Evolutionary conservation across 2,329 filamentous ascomycete genomes (phyloP), one percentile per base, ranked within the genome.

Genomic region (Aspergillus fumigatiaffinis): DNA sequence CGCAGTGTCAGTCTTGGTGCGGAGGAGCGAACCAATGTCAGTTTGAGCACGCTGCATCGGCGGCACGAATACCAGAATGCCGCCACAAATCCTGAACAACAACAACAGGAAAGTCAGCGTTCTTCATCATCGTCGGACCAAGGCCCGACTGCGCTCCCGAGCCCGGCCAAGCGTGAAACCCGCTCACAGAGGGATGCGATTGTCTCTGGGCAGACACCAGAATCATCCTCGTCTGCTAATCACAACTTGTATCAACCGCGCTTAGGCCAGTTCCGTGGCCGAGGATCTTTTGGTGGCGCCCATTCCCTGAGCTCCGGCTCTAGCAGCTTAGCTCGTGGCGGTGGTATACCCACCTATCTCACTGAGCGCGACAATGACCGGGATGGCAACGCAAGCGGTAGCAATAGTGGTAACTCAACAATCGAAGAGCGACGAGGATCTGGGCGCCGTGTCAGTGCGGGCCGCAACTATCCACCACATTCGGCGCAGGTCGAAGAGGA

Each of bases 1-100:
- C 74, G 78, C 42, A 79, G 78, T 57, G 69, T 78, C 20, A 80
- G 78, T 60, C 68, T 80, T 49, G 77, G 77, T 4, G 73, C 73
- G n/a, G 75, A 75, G 54, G 74, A 76, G 20, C 62, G 71, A 20
- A 66, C 71, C 12, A 66, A 70, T 41, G 56, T 68, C 6, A 71
- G 67, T 44, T 60, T 74, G 0, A 70, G 68, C 51, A 65, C 68
- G 23, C 58, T 73, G 10, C 66, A 74, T 32, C 71, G 68, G 14
- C 70, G 72, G 52, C 70, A 71, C 52, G 69, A 75, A 14, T 68
- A 67, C 28, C 69, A 70, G 28, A 64, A 58, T 35, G 56, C 60
- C 35, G 57, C 53, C 17, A 38, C 62, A n/a, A 62, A 63, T 26
- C 51, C 63, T 2, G 65, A 62, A 44, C 57, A 58, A 26, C 57